Base-by-base conservation (phyloP, 768 basidiomycete species). In the Tricholoma bakamatsutake region DNA sequence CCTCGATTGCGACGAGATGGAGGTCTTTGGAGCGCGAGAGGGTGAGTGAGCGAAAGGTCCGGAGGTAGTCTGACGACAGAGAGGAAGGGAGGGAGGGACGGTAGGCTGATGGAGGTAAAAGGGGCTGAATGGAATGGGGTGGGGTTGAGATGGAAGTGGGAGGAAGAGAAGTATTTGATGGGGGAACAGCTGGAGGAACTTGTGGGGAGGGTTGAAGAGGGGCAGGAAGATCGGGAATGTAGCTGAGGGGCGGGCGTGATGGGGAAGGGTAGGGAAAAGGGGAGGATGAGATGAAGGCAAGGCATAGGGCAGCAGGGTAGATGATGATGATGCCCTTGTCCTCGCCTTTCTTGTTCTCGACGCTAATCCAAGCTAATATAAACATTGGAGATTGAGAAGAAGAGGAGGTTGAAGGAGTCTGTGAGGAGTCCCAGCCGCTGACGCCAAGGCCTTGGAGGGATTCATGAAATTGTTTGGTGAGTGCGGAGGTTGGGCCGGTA, bases 281-380 rank as follows among this genome's bases (percentile, higher is more conserved):
- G 47, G 62, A 17, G n/a, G 67, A 58, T 61, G 74, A 67, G 67
- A 77, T n/a, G 67, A 72, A 70, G 67, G 75, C 68, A 21, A 79
- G 62, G 59, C 84, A 87, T 4, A 92, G 78, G 1, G 73, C 68
- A 2, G 78, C 69, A 1, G 90, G 90, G 74, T 89, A 92, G 58
- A 91, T 82, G 49, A 87, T 73, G n/a, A 79, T 73, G 30, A 88
- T 71, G 0, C 89, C 89, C 61, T 90, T 90, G 60, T 89, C 87
- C 66, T 91, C 89, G 31, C 87, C 88, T 59, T 87, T 88, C 58
- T 80, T 84, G 62, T 88, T 88, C 67, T 89, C 81, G 17, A 91
- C 85, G 31, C 77, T 79, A 35, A 90, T 76, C 84, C 85, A 91
- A 3, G 80, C 87, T 52, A 91, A 82, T 45, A 89, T 68, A 65